Percentiles rank a stretch among this genome's conserved stretches.
Evolutionary conservation across 2,329 filamentous ascomycete genomes (phyloP).

Genomic region (Sphaceloma murrayae): DNA sequence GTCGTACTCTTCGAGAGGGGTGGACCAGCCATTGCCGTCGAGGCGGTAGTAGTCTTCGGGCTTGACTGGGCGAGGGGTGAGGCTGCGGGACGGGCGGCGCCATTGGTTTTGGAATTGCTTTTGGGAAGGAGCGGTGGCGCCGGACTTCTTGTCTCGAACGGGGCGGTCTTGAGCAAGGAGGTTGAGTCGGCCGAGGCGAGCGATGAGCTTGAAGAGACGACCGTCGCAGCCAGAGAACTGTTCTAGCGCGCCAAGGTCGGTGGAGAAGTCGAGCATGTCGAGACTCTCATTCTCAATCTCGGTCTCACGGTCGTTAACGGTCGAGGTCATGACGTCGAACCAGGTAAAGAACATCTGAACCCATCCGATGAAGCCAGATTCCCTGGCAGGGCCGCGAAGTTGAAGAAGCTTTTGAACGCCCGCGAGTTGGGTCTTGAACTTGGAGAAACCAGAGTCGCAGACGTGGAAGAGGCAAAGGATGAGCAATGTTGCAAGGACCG

Average conservation of each 20-base stretch:
- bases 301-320: conserved; percentile 82
- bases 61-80: conserved; percentile 13
- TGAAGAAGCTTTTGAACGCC: conserved; percentile 84
- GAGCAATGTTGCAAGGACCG: conserved; percentile 75
- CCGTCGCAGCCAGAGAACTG: conserved; percentile 83
- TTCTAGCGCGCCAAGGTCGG: conserved; percentile 65
- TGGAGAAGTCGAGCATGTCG: conserved; percentile 53
- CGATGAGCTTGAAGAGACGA: conserved; percentile 75
- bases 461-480: conserved; percentile 87
- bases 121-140: conserved; percentile 28
- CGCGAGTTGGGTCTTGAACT: conserved; percentile 87
- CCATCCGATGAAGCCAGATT: conserved; percentile 66
- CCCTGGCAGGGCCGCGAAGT: conserved; percentile 55
- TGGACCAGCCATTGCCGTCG: conserved; percentile 55
- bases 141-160: conserved; percentile 30
- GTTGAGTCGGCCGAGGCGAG: conserved; percentile 74
- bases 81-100: conserved; percentile 1
- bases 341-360: conserved; percentile 90
- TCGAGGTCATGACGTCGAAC: conserved; percentile 86
- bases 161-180: conserved; percentile 62
- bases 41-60: conserved; percentile 45
- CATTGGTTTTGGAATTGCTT: conserved; percentile 15
- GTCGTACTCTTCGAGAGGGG: conserved; percentile 35
- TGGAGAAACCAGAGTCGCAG: conserved; percentile 84
- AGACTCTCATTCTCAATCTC: conserved; percentile 58